These are phyloP conservation scores for Coemansia sp. DNA, from an alignment of 192 early-diverging fungal genomes.

Conservation along the genomic window DNA sequence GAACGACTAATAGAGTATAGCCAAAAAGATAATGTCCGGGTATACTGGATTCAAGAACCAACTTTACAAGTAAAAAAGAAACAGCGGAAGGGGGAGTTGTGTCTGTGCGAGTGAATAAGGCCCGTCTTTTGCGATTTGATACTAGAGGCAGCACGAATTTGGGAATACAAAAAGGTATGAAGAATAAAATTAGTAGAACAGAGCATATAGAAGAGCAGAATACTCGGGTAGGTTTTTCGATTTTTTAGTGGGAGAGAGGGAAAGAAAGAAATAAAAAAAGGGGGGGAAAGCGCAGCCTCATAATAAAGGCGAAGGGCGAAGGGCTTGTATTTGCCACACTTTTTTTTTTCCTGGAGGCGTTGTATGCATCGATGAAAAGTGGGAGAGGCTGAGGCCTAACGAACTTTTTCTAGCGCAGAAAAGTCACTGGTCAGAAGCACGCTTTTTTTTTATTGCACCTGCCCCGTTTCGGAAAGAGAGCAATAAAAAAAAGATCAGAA, in stretches of 20 bases:
- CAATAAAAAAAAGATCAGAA: too few relatives aligned
- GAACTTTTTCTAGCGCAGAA: neutral
- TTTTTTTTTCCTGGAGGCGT: neutral
- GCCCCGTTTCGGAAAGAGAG: too few relatives aligned
- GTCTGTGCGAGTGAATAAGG: neutral
- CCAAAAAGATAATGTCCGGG: neutral
- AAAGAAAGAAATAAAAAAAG: neutral
- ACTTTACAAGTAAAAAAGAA: neutral
- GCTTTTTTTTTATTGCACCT: too few relatives aligned
- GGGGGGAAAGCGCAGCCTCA: neutral
- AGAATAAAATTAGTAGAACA: neutral
- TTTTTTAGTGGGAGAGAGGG: too few relatives aligned
- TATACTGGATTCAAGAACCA: neutral
- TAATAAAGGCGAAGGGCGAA: neutral
- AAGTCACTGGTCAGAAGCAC: slow-evolving; percentile 1
- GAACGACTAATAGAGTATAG: neutral
- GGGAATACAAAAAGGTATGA: neutral
- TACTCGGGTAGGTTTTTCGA: neutral
- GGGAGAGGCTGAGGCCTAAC: neutral
- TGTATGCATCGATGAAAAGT: neutral
- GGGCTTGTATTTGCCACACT: slow-evolving; percentile 1
- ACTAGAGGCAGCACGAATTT: neutral
- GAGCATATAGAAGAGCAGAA: neutral
- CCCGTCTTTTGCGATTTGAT: neutral
- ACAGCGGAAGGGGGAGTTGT: neutral